These are phyloP conservation scores for Brassica cretica DNA, from an alignment of 345 rosid genomes.

Conservation along the genomic window DNA sequence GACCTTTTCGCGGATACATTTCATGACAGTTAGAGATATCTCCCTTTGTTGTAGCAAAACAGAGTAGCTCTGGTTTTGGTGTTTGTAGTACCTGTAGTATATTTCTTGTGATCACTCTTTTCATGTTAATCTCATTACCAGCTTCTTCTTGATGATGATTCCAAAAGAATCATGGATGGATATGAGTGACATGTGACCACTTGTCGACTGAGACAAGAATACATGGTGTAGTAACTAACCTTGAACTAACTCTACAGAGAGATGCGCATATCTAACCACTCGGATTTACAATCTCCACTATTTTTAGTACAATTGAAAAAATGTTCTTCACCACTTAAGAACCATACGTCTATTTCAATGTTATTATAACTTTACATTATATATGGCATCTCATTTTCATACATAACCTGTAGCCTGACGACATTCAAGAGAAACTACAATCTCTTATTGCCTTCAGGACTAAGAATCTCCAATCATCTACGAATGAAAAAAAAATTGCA, in stretches of 20 bases:
- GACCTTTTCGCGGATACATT: constrained; percentile 87
- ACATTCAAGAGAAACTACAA: neutral
- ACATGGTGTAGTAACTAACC: neutral
- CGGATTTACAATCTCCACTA: neutral
- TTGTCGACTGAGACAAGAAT: neutral
- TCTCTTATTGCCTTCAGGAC: neutral
- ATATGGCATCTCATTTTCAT: neutral
- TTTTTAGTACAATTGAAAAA: too few relatives aligned
- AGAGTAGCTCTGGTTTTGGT: too few relatives aligned
- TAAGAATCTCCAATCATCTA: constrained; percentile 7
- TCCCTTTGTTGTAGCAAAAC: too few relatives aligned
- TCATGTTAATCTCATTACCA: neutral
- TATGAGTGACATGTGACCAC: neutral
- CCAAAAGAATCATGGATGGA: neutral
- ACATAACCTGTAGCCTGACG: neutral
- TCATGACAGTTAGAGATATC: constrained; percentile 25
- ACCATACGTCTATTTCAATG: neutral
- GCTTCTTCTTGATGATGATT: neutral
- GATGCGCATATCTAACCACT: neutral
- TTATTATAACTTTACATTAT: neutral
- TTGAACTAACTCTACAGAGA: neutral
- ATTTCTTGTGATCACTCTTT: neutral
- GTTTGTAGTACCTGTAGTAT: too few relatives aligned
- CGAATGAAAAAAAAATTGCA: neutral
- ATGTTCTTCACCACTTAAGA: neutral